Percentiles rank a stretch among this genome's conserved stretches.
Conservation (phyloP, 257 asterid genomes). For the Nicotiana benthamiana region DNA sequence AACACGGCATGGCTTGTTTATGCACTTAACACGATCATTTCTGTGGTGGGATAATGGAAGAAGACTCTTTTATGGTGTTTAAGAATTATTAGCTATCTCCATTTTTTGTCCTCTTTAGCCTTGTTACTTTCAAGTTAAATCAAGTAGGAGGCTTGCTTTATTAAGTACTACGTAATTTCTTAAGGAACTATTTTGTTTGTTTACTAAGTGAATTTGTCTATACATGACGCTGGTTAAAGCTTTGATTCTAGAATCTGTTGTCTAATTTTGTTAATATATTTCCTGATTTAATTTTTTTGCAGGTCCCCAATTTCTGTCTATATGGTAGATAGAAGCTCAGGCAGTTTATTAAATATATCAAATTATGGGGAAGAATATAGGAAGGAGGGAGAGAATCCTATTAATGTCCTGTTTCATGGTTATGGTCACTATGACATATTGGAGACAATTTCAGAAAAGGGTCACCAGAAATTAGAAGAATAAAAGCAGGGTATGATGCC, state of each 20-base stretch:
- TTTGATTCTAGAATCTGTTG: background rate
- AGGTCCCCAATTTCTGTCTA: slow-evolving; percentile 71
- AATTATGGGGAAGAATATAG: slow-evolving; percentile 64
- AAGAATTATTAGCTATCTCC: background rate
- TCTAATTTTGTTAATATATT: background rate
- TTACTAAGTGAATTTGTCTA: background rate
- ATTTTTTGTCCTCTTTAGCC: background rate
- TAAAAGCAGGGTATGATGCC: slow-evolving; percentile 11
- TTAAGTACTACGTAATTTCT: background rate
- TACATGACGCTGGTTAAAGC: background rate
- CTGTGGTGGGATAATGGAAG: background rate
- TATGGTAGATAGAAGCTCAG: slow-evolving; percentile 48
- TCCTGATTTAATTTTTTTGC: slow-evolving; percentile 11
- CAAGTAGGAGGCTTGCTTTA: background rate
- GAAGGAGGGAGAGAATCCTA: slow-evolving; percentile 34
- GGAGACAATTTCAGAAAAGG: slow-evolving; percentile 28
- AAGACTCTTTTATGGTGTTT: background rate
- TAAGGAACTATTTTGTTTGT: background rate
- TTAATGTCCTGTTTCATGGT: slow-evolving; percentile 65
- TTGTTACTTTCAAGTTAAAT: background rate
- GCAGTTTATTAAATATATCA: slow-evolving; percentile 45
- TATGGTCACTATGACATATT: slow-evolving; percentile 88
- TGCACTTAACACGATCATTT: background rate
- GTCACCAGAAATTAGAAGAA: slow-evolving; percentile 15
- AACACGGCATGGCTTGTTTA: background rate